A percentile compares a stretch with the other conserved stretches of the same genome.
Evolutionary conservation across 495 filamentous ascomycete genomes (phyloP).

Genomic region (Daldinia loculata): DNA sequence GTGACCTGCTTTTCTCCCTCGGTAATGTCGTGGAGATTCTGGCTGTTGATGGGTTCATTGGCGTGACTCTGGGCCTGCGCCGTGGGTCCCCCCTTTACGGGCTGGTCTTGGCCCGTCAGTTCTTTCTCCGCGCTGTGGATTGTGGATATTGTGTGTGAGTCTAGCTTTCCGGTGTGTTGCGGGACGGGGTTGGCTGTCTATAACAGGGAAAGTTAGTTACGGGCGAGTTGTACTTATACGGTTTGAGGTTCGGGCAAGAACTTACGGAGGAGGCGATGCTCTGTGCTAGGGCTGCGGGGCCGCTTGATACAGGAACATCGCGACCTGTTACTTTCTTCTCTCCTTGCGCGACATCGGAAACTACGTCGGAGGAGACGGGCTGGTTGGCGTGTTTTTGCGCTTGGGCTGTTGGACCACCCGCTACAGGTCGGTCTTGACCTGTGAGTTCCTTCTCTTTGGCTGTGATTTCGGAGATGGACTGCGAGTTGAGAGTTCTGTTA

Average conservation of each 20-base stretch:
- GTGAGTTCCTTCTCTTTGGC: constrained; percentile 40
- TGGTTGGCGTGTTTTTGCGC: constrained; percentile 40
- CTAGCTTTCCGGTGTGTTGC: constrained; percentile 33
- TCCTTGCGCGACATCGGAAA: constrained; percentile 38
- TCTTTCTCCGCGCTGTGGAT: constrained; percentile 37
- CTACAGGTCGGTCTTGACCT: constrained; percentile 21
- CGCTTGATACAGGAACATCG: constrained; percentile 10
- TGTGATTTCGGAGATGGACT: constrained; percentile 34
- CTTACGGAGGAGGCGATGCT: constrained; percentile 32
- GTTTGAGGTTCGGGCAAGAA: background rate
- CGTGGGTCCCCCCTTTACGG: constrained; percentile 40
- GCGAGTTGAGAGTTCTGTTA: constrained; percentile 24
- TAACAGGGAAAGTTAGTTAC: background rate
- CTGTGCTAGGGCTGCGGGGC: constrained; percentile 32
- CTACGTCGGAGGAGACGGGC: constrained; percentile 17
- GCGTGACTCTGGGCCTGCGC: constrained; percentile 43
- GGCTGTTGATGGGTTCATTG: constrained; percentile 33
- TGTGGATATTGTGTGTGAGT: constrained; percentile 41
- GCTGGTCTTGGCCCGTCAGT: constrained; percentile 25
- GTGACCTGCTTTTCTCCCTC: constrained; percentile 42
- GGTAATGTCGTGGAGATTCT: constrained; percentile 46
- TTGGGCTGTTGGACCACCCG: constrained; percentile 35
- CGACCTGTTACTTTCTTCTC: constrained; percentile 37
- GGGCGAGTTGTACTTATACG: background rate
- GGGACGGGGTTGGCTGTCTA: constrained; percentile 15